A percentile compares a stretch with the other conserved stretches of the same genome.
phyloP scores from a whole-genome alignment of 441 rosid species.

The Erodium moschatum region DNA sequence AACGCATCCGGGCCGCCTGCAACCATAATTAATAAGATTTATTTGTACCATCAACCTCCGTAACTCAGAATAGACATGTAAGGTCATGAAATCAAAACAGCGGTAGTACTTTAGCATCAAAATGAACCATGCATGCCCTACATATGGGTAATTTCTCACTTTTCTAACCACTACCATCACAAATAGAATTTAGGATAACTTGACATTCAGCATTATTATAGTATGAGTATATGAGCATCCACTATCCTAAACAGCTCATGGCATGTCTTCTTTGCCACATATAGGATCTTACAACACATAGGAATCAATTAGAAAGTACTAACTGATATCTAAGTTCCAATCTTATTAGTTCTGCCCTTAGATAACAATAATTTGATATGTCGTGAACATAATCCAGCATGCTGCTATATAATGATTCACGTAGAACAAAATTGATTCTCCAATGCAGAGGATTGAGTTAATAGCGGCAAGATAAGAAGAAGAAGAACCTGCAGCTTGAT shows the following conservation, averaged over 20 bases:
- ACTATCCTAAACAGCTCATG: too few species aligned
- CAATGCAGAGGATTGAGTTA: not conserved
- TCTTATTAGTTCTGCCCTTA: too few species aligned
- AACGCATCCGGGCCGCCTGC: conserved; percentile 98
- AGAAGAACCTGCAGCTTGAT: conserved; percentile 74
- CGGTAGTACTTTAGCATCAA: not conserved
- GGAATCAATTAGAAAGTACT: too few species aligned
- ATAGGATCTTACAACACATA: too few species aligned
- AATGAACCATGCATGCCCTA: too few species aligned
- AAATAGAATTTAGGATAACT: too few species aligned
- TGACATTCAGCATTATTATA: too few species aligned
- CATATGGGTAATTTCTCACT: too few species aligned
- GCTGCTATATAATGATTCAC: not conserved
- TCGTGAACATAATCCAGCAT: not conserved
- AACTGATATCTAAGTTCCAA: too few species aligned
- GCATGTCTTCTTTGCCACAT: too few species aligned
- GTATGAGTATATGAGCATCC: too few species aligned
- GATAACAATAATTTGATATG: not conserved
- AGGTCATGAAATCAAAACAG: not conserved
- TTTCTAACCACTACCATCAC: too few species aligned
- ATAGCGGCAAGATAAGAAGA: not conserved
- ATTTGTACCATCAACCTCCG: conserved; percentile 14
- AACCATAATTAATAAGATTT: conserved; percentile 16
- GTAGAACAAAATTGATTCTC: not conserved
- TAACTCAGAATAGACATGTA: conserved; percentile 1